Evolutionary conservation across 164 flowering plant genomes (phyloP).

Genomic region (Nymphaea colorata): DNA sequence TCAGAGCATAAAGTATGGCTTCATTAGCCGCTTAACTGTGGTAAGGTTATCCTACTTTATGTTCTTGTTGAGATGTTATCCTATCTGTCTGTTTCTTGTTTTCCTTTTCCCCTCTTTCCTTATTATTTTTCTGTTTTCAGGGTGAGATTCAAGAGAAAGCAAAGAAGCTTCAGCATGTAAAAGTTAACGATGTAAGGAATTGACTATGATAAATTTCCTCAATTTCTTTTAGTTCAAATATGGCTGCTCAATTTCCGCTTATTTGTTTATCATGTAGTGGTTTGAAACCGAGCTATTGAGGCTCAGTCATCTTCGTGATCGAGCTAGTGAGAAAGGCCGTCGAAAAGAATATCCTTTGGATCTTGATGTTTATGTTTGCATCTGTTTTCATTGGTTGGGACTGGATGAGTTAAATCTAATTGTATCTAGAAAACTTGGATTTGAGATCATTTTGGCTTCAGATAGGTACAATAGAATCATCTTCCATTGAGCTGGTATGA

Average conservation of each 20-base stretch:
- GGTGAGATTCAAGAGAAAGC: slow-evolving; percentile 90
- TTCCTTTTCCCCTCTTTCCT: too few species aligned
- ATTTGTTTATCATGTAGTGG: slow-evolving; percentile 40
- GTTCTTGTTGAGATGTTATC: not conserved
- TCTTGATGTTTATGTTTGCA: not conserved
- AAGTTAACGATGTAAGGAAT: slow-evolving; percentile 81
- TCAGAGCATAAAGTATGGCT: slow-evolving; percentile 93
- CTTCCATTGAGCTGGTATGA: too few species aligned
- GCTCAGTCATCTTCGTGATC: slow-evolving; percentile 91
- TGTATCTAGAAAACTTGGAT: too few species aligned
- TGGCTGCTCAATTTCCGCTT: not conserved
- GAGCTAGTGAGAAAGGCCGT: slow-evolving; percentile 89
- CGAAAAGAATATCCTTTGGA: slow-evolving; percentile 91
- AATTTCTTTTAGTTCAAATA: not conserved
- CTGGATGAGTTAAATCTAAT: too few species aligned
- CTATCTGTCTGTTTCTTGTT: too few species aligned
- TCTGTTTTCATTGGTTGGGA: too few species aligned
- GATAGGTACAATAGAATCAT: too few species aligned
- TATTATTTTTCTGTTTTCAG: slow-evolving; percentile 21
- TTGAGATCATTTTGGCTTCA: too few species aligned
- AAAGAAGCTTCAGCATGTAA: slow-evolving; percentile 56
- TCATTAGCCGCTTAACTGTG: slow-evolving; percentile 72
- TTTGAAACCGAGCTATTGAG: slow-evolving; percentile 71
- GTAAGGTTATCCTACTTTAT: slow-evolving; percentile 25
- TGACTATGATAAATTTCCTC: not conserved